phyloP scores from a whole-genome alignment of 1,139 yeast species.

The Scheffersomyces segobiensis region DNA sequence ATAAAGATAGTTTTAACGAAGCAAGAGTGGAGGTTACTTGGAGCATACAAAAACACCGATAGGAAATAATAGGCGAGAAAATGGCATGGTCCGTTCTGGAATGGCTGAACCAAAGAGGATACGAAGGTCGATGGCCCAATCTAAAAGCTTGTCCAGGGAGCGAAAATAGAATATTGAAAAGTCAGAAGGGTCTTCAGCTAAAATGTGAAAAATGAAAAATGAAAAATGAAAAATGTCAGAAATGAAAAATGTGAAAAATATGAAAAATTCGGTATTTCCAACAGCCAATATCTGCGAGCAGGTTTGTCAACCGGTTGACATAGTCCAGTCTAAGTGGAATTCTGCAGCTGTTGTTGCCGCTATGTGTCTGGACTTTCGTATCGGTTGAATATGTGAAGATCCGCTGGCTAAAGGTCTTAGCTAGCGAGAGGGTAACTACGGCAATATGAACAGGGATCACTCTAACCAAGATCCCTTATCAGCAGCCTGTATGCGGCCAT shows the following conservation, averaged over 20 bases:
- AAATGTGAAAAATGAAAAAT: too few species aligned
- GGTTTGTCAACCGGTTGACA: neutral
- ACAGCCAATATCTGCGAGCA: neutral
- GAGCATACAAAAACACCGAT: neutral
- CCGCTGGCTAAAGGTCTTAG: neutral
- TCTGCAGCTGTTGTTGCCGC: neutral
- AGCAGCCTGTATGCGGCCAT: neutral
- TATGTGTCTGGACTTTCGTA: neutral
- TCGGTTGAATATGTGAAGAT: neutral
- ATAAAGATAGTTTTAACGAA: neutral
- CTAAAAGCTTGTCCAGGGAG: neutral
- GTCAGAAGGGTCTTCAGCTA: too few species aligned
- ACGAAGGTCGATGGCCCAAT: neutral
- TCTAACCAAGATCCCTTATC: neutral
- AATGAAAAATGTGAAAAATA: neutral
- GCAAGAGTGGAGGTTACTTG: too few species aligned
- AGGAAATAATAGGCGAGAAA: neutral
- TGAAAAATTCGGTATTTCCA: neutral
- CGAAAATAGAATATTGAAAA: too few species aligned
- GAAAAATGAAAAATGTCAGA: neutral
- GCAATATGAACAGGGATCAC: neutral
- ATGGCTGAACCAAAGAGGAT: neutral
- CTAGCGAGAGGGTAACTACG: neutral
- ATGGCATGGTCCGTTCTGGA: neutral
- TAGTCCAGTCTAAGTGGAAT: neutral